These are phyloP conservation scores for Schizothecium vesticola DNA, from an alignment of 495 filamentous ascomycete genomes.

Conservation along the genomic window DNA sequence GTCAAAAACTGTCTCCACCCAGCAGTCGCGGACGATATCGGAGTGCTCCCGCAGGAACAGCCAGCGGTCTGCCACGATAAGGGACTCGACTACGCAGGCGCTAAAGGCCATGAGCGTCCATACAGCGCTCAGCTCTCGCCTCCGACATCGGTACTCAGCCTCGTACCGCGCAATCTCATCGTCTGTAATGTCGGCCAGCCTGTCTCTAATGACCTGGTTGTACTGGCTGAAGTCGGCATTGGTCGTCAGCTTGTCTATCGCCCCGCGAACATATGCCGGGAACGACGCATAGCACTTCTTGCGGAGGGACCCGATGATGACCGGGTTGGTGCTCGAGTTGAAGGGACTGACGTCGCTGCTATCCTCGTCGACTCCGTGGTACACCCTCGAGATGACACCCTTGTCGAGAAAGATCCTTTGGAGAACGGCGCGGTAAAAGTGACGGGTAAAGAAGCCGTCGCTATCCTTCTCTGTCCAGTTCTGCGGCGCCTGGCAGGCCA, in stretches of 20 bases:
- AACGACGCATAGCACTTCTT: slow-evolving; percentile 78
- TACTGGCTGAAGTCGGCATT: slow-evolving; percentile 50
- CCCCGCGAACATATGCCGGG: slow-evolving; percentile 70
- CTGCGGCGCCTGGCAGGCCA: slow-evolving; percentile 89
- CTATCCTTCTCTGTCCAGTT: slow-evolving; percentile 84
- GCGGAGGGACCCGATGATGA: slow-evolving; percentile 80
- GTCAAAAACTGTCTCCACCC: slow-evolving; percentile 92
- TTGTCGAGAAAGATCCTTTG: slow-evolving; percentile 85
- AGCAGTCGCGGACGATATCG: slow-evolving; percentile 60
- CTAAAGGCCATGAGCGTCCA: slow-evolving; percentile 97
- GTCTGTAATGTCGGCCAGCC: slow-evolving; percentile 60
- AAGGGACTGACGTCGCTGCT: slow-evolving; percentile 40
- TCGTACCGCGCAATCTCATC: slow-evolving; percentile 70
- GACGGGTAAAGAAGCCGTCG: slow-evolving; percentile 82
- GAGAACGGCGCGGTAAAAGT: slow-evolving; percentile 87
- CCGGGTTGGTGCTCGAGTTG: slow-evolving; percentile 56
- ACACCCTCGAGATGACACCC: slow-evolving; percentile 61
- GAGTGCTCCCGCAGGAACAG: slow-evolving; percentile 76
- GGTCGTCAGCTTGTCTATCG: slow-evolving; percentile 64
- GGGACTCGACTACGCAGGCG: slow-evolving; percentile 76
- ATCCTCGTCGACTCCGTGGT: slow-evolving; percentile 33
- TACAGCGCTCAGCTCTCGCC: slow-evolving; percentile 75
- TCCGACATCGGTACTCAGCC: slow-evolving; percentile 53
- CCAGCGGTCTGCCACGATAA: slow-evolving; percentile 91
- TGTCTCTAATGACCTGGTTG: slow-evolving; percentile 51